Conservation (phyloP, 352 stramenopile genomes). For the Thraustochytrium sp. region DNA sequence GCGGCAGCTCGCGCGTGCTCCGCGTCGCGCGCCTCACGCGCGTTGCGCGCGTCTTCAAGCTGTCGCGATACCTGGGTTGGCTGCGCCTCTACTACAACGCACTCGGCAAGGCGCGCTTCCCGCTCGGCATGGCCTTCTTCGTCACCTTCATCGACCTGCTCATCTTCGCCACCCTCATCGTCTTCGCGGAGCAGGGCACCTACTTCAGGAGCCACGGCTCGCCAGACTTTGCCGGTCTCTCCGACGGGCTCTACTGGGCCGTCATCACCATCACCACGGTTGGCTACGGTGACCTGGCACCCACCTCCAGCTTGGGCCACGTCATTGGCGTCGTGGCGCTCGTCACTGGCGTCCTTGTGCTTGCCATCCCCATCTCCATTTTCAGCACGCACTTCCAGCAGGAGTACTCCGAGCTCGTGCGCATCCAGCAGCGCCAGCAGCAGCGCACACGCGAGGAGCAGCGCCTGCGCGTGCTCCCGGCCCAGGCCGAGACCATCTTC, state of each 20-base stretch:
- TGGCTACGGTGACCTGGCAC: constrained; percentile 75
- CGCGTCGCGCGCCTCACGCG: constrained; percentile 71
- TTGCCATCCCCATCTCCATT: constrained; percentile 79
- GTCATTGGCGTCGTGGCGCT: constrained; percentile 65
- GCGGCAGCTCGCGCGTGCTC: constrained; percentile 55
- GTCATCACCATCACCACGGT: constrained; percentile 84
- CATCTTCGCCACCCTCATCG: constrained; percentile 50
- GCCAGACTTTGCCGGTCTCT: constrained; percentile 73
- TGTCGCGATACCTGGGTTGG: constrained; percentile 36
- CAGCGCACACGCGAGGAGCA: constrained; percentile 4
- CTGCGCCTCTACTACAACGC: constrained; percentile 31
- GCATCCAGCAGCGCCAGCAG: background rate
- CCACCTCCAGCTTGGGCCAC: constrained; percentile 65
- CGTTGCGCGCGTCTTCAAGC: constrained; percentile 71
- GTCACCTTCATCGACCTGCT: constrained; percentile 36
- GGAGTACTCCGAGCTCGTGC: constrained; percentile 39
- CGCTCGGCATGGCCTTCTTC: constrained; percentile 36
- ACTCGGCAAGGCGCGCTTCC: background rate
- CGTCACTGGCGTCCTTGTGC: constrained; percentile 71
- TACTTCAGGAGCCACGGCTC: no score
- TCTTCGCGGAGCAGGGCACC: constrained; percentile 47
- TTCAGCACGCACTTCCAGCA: constrained; percentile 58
- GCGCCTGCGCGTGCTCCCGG: background rate
- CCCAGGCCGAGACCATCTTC: background rate
- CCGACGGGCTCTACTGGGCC: constrained; percentile 74